A percentile compares a stretch with the other conserved stretches of the same genome.
Evolutionary conservation across 257 asterid genomes (phyloP).

Genomic region (Ligustrum vulgare): DNA sequence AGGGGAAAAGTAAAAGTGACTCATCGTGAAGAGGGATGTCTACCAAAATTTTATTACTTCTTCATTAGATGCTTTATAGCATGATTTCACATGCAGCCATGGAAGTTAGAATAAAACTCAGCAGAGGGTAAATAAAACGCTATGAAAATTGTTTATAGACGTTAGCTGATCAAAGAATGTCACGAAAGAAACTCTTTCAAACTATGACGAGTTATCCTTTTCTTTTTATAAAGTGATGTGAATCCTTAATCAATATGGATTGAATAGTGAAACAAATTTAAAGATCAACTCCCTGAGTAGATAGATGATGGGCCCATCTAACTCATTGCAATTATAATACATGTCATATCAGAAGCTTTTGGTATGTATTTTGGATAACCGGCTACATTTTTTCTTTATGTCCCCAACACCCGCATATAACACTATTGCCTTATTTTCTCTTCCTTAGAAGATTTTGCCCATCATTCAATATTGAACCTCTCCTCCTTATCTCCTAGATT

Average conservation of each 20-base stretch:
- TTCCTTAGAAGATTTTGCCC: neutral
- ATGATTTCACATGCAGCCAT: neutral
- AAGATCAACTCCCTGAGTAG: neutral
- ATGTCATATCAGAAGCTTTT: neutral
- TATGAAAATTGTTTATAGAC: neutral
- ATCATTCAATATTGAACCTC: neutral
- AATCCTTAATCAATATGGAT: neutral
- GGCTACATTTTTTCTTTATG: neutral
- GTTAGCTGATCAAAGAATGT: neutral
- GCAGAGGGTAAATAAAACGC: neutral
- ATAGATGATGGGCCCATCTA: neutral
- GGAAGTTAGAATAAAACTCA: neutral
- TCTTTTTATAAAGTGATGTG: neutral
- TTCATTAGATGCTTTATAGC: neutral
- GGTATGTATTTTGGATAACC: neutral
- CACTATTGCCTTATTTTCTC: neutral
- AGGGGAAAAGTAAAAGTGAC: neutral
- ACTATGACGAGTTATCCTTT: neutral
- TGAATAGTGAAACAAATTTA: neutral
- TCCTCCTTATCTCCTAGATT: neutral
- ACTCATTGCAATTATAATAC: neutral
- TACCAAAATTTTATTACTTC: neutral
- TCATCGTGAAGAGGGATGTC: neutral
- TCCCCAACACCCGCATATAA: neutral
- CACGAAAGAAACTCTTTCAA: neutral